A percentile compares a stretch with the other conserved stretches of the same genome.
These are phyloP conservation scores for Fusarium sp. DNA, from an alignment of 2,329 filamentous ascomycete genomes.

Conservation along the genomic window DNA sequence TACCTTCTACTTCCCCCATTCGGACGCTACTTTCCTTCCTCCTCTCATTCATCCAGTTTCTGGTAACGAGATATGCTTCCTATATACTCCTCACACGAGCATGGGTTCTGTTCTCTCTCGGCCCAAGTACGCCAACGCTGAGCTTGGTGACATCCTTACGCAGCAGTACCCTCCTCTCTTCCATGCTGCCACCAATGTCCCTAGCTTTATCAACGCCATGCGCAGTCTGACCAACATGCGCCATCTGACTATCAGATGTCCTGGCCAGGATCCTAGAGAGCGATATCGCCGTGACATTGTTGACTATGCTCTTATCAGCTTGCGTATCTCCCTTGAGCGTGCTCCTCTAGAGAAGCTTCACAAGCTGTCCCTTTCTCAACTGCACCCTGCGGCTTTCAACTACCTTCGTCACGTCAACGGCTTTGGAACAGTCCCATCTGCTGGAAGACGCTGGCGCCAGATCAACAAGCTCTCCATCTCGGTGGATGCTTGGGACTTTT, in stretches of 20 bases:
- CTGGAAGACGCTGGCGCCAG: slow-evolving; percentile 78
- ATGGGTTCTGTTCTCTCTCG: slow-evolving; percentile 68
- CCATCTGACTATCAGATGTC: slow-evolving; percentile 80
- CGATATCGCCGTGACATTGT: slow-evolving; percentile 80
- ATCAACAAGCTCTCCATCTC: slow-evolving; percentile 78
- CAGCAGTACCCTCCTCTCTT: slow-evolving; percentile 90
- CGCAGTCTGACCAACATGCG: slow-evolving; percentile 73
- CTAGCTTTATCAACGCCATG: slow-evolving; percentile 82
- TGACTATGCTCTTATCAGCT: slow-evolving; percentile 88
- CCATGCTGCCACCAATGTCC: slow-evolving; percentile 87
- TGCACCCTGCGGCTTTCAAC: slow-evolving; percentile 80
- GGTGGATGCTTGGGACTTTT: slow-evolving; percentile 76
- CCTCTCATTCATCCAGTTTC: slow-evolving; percentile 83
- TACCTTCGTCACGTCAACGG: slow-evolving; percentile 81
- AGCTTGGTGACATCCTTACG: slow-evolving; percentile 82
- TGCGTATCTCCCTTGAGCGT: slow-evolving; percentile 84
- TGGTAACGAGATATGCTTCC: slow-evolving; percentile 80
- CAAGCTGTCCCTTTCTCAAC: slow-evolving; percentile 75
- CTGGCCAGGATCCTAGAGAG: slow-evolving; percentile 74
- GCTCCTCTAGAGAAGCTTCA: slow-evolving; percentile 72
- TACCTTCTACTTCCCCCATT: slow-evolving; percentile 81
- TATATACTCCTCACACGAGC: slow-evolving; percentile 81
- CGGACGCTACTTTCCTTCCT: slow-evolving; percentile 80
- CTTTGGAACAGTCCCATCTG: slow-evolving; percentile 78
- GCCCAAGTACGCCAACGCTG: slow-evolving; percentile 82